Conservation (phyloP, 441 rosid genomes). For the Corymbia calophylla region DNA sequence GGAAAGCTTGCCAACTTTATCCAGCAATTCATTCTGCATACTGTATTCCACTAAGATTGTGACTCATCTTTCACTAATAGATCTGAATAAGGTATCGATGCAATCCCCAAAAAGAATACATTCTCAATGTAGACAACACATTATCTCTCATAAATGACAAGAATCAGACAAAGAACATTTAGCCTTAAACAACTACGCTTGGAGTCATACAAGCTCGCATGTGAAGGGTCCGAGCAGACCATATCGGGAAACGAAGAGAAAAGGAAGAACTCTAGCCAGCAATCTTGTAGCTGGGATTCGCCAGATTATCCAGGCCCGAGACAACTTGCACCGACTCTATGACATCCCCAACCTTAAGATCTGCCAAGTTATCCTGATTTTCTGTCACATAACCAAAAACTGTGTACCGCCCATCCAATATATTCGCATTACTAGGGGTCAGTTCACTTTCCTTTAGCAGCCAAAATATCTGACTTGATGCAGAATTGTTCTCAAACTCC, state of each 20-base stretch:
- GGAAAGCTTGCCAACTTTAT: not conserved
- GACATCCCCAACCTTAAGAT: conserved; percentile 93
- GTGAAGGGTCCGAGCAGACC: not conserved
- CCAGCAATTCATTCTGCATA: not conserved
- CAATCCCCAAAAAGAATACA: conserved; percentile 18
- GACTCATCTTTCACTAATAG: not conserved
- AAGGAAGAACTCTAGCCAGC: conserved; percentile 40
- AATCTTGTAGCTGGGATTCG: conserved; percentile 88
- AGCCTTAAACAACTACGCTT: not conserved
- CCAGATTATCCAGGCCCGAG: conserved; percentile 81
- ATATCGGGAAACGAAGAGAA: not conserved
- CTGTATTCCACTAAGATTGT: not conserved
- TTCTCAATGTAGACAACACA: not conserved
- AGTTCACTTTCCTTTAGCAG: conserved; percentile 96
- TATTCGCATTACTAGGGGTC: conserved; percentile 98
- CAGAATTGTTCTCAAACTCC: conserved; percentile 96
- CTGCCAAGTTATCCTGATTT: conserved; percentile 83
- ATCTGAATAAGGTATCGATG: not conserved
- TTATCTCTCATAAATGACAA: not conserved
- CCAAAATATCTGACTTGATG: conserved; percentile 96
- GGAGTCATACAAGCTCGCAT: not conserved
- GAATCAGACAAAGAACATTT: not conserved
- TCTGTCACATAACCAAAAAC: conserved; percentile 90
- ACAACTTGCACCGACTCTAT: conserved; percentile 89
- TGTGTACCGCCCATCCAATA: conserved; percentile 95